phyloP scores from a whole-genome alignment of 2,329 filamentous ascomycete genomes.

The Dactylellina parvicollis region DNA sequence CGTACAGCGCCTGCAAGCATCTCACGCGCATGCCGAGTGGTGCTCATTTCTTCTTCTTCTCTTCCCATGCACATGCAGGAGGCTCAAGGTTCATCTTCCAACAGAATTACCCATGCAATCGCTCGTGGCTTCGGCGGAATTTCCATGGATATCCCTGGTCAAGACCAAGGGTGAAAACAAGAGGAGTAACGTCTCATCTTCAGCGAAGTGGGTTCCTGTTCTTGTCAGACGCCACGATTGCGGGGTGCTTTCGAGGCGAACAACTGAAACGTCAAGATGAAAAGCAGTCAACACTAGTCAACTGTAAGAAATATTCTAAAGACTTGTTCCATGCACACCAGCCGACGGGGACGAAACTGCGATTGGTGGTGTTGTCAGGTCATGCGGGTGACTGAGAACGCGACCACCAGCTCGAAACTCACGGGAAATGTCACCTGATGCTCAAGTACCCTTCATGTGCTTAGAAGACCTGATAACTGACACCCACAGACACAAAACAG shows the following conservation, averaged over 20 bases:
- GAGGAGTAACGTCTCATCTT: conserved; percentile 30
- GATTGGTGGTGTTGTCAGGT: too few species aligned
- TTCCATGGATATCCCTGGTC: conserved; percentile 14
- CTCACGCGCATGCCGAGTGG: not conserved
- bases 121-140: conserved; percentile 11
- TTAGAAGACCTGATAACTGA: too few species aligned
- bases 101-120: conserved; percentile 6
- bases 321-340: not conserved
- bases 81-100: not conserved
- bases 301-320: not conserved
- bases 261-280: conserved; percentile 33
- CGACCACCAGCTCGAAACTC: too few species aligned
- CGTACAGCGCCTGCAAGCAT: not conserved
- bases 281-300: not conserved
- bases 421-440: too few species aligned
- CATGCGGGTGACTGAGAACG: too few species aligned
- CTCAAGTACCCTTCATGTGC: too few species aligned
- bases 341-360: not conserved
- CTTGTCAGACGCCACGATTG: conserved; percentile 43
- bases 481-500: too few species aligned
- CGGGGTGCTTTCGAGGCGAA: conserved; percentile 41
- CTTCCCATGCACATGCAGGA: conserved; percentile 2
- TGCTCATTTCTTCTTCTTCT: not conserved
- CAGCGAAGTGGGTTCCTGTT: not conserved
- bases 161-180: conserved; percentile 15